phyloP scores from a whole-genome alignment of 2,329 filamentous ascomycete species.

The Diaporthe caulivora region DNA sequence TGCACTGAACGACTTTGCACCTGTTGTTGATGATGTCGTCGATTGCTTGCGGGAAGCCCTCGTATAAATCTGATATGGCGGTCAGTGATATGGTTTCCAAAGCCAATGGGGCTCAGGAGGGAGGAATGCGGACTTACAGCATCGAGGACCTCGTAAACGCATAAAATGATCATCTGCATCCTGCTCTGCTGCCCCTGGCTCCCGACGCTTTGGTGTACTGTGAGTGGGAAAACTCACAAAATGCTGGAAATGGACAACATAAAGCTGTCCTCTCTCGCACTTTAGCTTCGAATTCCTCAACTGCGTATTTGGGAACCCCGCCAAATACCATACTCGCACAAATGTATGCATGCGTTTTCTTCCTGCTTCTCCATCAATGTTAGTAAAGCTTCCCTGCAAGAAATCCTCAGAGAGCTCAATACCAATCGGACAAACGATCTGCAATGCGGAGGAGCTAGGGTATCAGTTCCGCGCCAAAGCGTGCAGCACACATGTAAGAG shows the following conservation, averaged over 20 bases:
- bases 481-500: neutral
- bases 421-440: neutral
- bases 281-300: neutral
- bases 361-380: neutral
- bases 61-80: neutral
- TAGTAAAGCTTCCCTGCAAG: neutral
- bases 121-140: neutral
- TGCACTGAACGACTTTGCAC: neutral
- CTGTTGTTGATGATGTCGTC: neutral
- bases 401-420: neutral
- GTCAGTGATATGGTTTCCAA: neutral
- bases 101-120: too few relatives aligned
- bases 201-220: too few relatives aligned
- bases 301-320: neutral
- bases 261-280: neutral
- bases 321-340: neutral
- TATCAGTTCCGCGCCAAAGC: neutral
- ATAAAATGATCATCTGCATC: neutral
- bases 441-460: neutral
- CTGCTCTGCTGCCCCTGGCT: too few relatives aligned
- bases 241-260: constrained; percentile 3
- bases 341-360: neutral
- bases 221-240: neutral
- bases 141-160: neutral
- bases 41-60: neutral